Evolutionary conservation across 2,329 filamentous ascomycete species (phyloP).

Genomic region (Colletotrichum sansevieriae): DNA sequence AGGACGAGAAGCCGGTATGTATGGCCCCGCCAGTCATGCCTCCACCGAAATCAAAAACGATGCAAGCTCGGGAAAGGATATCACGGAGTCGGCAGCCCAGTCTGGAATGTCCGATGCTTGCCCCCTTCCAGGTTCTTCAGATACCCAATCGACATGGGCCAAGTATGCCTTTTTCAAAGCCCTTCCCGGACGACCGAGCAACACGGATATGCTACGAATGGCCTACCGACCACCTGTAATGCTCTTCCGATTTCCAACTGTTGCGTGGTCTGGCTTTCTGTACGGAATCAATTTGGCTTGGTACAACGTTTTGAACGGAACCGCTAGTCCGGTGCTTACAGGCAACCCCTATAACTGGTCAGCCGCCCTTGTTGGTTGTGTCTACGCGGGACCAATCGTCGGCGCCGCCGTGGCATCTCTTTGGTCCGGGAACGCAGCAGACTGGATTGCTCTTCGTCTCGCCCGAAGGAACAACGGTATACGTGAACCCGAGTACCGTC

Average conservation of each 20-base stretch:
- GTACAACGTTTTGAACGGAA: neutral
- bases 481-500: neutral
- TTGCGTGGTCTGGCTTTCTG: neutral
- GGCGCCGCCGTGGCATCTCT: neutral
- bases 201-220: too few relatives aligned
- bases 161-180: too few relatives aligned
- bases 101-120: too few relatives aligned
- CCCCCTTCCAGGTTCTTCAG: too few relatives aligned
- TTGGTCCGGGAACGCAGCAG: neutral
- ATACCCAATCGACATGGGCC: too few relatives aligned
- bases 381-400: neutral
- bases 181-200: neutral
- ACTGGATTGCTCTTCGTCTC: neutral
- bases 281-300: neutral
- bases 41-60: neutral
- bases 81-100: too few relatives aligned
- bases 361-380: neutral
- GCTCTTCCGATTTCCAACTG: neutral
- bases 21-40: neutral
- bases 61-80: too few relatives aligned
- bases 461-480: neutral
- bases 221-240: too few relatives aligned
- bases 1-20: too few relatives aligned
- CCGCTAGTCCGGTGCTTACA: neutral
- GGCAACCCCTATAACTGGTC: conserved; percentile 1